These are phyloP conservation scores for Helianthus tuberosus DNA, from an alignment of 129 eudicot genomes.

Conservation along the genomic window DNA sequence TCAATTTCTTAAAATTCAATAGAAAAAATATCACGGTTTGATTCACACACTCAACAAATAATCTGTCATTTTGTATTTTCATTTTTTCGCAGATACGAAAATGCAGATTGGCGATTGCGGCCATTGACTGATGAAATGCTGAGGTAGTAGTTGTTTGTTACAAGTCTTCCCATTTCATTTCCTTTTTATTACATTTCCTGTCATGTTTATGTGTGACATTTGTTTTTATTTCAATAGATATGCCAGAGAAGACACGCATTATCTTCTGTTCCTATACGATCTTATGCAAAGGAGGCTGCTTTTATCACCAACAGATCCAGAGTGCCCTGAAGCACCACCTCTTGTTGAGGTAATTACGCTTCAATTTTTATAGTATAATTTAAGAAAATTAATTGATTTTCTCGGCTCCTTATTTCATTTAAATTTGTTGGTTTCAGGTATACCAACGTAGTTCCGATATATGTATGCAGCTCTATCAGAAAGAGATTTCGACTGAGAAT, in stretches of 20 bases:
- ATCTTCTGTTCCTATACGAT: constrained; percentile 86
- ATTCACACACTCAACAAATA: neutral
- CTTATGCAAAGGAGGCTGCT: constrained; percentile 64
- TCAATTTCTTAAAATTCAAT: too few species aligned
- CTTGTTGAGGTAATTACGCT: constrained; percentile 63
- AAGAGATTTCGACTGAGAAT: constrained; percentile 65
- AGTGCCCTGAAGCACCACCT: constrained; percentile 54
- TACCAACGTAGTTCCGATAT: constrained; percentile 83
- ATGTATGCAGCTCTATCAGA: constrained; percentile 85
- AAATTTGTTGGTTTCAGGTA: constrained; percentile 53
- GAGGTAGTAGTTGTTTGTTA: constrained; percentile 46
- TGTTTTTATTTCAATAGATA: constrained; percentile 50
- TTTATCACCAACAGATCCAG: constrained; percentile 53
- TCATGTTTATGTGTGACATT: constrained; percentile 13
- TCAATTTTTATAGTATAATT: neutral
- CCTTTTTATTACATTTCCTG: neutral
- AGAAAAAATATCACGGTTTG: too few species aligned
- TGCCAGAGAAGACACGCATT: constrained; percentile 97
- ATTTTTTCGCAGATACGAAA: constrained; percentile 71
- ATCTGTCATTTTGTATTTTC: neutral
- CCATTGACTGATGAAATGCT: constrained; percentile 88
- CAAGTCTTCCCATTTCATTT: neutral
- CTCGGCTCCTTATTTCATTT: constrained; percentile 13
- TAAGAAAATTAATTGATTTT: neutral
- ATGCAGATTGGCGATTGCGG: constrained; percentile 96